Evolutionary conservation across 768 basidiomycete genomes (phyloP).

Genomic region (Rhodotorula diobovata): DNA sequence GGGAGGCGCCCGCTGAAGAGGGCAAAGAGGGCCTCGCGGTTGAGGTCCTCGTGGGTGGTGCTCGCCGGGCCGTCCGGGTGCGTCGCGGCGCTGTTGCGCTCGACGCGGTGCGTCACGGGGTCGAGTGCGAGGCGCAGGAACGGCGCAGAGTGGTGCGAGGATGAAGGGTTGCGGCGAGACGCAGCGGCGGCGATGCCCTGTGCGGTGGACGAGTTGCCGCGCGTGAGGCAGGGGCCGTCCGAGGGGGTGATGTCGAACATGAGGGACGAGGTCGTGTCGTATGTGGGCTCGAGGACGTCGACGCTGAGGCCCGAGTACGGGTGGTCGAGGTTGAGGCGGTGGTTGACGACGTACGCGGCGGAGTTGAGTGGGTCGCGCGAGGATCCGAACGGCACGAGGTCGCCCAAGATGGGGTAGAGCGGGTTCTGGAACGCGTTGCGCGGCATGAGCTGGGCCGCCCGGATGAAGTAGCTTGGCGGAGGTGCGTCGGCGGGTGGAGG

Average conservation of each 20-base stretch:
- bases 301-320: conserved; percentile 24
- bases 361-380: not conserved
- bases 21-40: conserved; percentile 16
- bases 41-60: not conserved
- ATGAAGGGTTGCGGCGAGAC: not conserved
- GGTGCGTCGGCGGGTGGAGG: not conserved
- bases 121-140: conserved; percentile 18
- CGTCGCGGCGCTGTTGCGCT: not conserved
- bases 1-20: conserved; percentile 18
- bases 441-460: conserved; percentile 9
- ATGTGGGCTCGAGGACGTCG: conserved; percentile 15
- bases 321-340: conserved; percentile 2
- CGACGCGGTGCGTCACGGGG: conserved; percentile 1
- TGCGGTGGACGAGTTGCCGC: not conserved
- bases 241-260: conserved; percentile 16
- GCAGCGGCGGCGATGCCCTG: not conserved
- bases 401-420: not conserved
- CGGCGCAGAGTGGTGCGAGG: not conserved
- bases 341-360: conserved; percentile 7
- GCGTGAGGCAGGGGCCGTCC: conserved; percentile 3
- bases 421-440: not conserved
- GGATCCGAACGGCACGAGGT: conserved; percentile 10
- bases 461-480: conserved; percentile 4
- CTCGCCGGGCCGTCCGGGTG: not conserved
- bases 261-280: not conserved